These are phyloP conservation scores for Barnettozyma sp. DNA, from an alignment of 805 yeast species.

Conservation along the genomic window DNA sequence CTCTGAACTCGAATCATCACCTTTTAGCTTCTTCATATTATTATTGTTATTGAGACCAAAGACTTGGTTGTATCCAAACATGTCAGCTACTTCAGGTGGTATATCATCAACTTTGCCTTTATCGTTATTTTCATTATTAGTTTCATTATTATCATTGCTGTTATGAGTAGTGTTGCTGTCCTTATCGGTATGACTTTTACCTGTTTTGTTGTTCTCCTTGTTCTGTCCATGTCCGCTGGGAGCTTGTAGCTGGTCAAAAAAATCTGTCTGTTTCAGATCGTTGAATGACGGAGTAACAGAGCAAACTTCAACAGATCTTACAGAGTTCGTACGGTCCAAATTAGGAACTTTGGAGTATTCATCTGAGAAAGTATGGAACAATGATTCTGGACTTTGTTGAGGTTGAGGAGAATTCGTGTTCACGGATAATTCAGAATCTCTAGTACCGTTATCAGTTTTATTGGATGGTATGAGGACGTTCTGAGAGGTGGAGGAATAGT, in stretches of 20 bases:
- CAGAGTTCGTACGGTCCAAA: conserved; percentile 5
- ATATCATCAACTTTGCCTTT: conserved; percentile 3
- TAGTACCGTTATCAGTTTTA: too few relatives aligned
- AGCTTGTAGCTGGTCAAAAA: too few relatives aligned
- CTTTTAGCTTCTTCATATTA: conserved; percentile 4
- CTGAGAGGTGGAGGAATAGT: background rate
- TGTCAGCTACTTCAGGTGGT: background rate
- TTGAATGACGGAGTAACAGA: conserved; percentile 35
- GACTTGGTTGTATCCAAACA: background rate
- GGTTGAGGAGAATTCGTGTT: too few relatives aligned
- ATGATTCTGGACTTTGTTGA: conserved; percentile 1
- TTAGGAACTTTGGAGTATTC: background rate
- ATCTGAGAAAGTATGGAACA: conserved; percentile 8
- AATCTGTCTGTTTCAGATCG: conserved; percentile 27
- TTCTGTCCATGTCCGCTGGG: too few relatives aligned
- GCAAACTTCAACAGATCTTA: conserved; percentile 29
- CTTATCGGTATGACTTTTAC: too few relatives aligned
- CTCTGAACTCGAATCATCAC: conserved; percentile 1
- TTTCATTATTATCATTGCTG: too few relatives aligned
- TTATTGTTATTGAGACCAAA: conserved; percentile 5
- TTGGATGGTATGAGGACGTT: background rate
- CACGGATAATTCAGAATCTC: too few relatives aligned
- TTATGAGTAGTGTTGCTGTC: too few relatives aligned
- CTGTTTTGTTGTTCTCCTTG: too few relatives aligned
- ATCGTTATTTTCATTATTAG: background rate